Base-by-base conservation (phyloP, 2,329 filamentous ascomycete species). In the Ceratocystis alfenasii region DNA sequence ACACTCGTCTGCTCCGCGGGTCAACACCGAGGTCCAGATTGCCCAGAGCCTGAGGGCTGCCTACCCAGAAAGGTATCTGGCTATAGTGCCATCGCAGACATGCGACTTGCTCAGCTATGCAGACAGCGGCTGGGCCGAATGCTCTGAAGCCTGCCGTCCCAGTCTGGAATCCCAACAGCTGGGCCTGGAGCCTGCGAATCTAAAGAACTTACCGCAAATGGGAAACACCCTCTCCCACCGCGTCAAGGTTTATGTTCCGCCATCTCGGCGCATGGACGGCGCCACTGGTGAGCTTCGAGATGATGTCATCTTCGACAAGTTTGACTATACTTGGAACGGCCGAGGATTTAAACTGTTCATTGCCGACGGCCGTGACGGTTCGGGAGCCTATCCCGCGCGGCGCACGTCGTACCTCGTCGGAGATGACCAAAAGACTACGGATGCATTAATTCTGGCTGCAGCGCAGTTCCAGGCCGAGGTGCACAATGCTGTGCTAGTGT, bases 401-500 rank as follows among this genome's bases (percentile, higher is more conserved):
- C 69, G 68, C 17, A 77, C 77, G 69, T 75, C 72, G 67, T 80
- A 77, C 68, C 68, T 80, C 25, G 72, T 80, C 0, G 70, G 74
- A 1, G 64, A 73, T 1, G 70, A 74, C 46, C 71, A 70, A 36
- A 61, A 65, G 57, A 70, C 72, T 41, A 74, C 74, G 2, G 79
- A 87, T 67, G 76, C 77, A 2, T 75, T 88, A 50, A 73, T 88
- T 36, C 74, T 81, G 6, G 79, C 80, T 2, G 83, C 79, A 0
- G 81, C 82, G 0, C 72, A 74, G 22, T 88, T 83, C 81, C 75
- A 74, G 25, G 75, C 74, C 65, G 78, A 84, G 69, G 74, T 88
- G 22, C 84, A 86, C 70, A 75, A 83, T 30, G 84, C 87, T 74
- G 80, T 88, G 36, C 84, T 84, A 77, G 83, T 89, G 0, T 89